A percentile compares a stretch with the other conserved stretches of the same genome.
phyloP scores from a whole-genome alignment of 2,329 filamentous ascomycete genomes.

The Lomentospora prolificans region DNA sequence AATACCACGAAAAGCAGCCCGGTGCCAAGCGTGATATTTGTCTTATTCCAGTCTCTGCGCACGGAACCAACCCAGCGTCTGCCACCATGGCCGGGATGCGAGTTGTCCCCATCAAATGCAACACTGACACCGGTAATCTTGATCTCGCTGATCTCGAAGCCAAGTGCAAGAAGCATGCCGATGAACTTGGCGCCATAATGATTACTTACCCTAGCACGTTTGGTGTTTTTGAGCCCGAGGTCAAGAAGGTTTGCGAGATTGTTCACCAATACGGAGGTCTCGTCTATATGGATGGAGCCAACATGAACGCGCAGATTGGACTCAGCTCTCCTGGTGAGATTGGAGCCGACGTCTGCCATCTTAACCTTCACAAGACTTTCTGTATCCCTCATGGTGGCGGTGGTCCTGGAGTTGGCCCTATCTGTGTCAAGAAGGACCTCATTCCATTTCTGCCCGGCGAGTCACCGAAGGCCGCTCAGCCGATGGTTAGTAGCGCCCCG shows the following conservation, averaged over 20 bases:
- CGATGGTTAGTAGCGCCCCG: constrained; percentile 68
- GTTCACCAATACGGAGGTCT: constrained; percentile 84
- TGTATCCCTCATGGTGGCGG: constrained; percentile 95
- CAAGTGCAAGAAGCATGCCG: constrained; percentile 81
- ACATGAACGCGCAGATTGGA: constrained; percentile 97
- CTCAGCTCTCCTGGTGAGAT: constrained; percentile 92
- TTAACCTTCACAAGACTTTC: constrained; percentile 98
- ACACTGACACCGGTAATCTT: constrained; percentile 76
- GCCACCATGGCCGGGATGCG: constrained; percentile 95
- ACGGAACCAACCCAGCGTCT: constrained; percentile 92
- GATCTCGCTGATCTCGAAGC: constrained; percentile 76
- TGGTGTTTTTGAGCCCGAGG: constrained; percentile 84
- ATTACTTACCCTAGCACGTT: constrained; percentile 94
- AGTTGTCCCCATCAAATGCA: constrained; percentile 86
- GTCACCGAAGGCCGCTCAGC: constrained; percentile 23
- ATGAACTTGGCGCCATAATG: constrained; percentile 88
- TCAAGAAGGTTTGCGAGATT: constrained; percentile 75
- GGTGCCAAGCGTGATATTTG: constrained; percentile 77
- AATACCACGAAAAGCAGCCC: constrained; percentile 63
- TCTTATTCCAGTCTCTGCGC: constrained; percentile 87
- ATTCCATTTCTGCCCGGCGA: constrained; percentile 60
- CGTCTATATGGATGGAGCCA: constrained; percentile 97
- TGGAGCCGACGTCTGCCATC: constrained; percentile 90
- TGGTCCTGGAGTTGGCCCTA: constrained; percentile 86
- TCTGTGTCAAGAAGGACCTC: constrained; percentile 80